Conservation (phyloP, 495 filamentous ascomycete species). For the Penicillium odoratum region DNA sequence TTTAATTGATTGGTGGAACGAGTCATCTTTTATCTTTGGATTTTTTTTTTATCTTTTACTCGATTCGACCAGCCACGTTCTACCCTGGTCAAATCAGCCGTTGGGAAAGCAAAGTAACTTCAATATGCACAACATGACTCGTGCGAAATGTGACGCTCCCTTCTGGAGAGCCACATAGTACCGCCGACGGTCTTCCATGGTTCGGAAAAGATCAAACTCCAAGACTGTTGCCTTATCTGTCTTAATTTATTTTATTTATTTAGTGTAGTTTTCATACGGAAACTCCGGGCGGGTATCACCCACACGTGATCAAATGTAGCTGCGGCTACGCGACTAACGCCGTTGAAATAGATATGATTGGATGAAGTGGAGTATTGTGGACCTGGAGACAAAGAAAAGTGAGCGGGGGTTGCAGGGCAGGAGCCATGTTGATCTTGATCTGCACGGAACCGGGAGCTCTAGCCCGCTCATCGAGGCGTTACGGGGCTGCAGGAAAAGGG, state of each 20-base stretch:
- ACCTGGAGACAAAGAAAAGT: constrained; percentile 11
- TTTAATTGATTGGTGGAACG: constrained; percentile 12
- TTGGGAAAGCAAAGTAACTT: constrained; percentile 8
- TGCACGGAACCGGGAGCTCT: constrained; percentile 31
- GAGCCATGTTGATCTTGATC: constrained; percentile 33
- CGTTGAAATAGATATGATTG: constrained; percentile 12
- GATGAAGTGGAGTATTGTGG: neutral
- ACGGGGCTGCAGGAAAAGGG: constrained; percentile 8
- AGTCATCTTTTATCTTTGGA: neutral
- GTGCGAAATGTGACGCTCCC: constrained; percentile 18
- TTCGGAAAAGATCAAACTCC: neutral
- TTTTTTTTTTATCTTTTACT: neutral
- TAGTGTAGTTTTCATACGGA: neutral
- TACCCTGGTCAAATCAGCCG: constrained; percentile 14
- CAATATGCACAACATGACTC: constrained; percentile 32
- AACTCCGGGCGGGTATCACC: neutral
- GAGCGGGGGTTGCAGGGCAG: constrained; percentile 8
- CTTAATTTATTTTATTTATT: neutral
- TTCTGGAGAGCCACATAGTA: neutral
- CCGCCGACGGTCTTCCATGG: neutral
- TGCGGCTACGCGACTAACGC: constrained; percentile 22
- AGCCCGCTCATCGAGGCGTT: constrained; percentile 14
- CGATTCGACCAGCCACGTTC: constrained; percentile 15
- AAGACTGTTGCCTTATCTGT: constrained; percentile 4
- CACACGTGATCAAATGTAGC: constrained; percentile 21